A percentile compares a stretch with the other conserved stretches of the same genome.
Conservation (phyloP, 495 filamentous ascomycete species). For the Lophium mytilinum region DNA sequence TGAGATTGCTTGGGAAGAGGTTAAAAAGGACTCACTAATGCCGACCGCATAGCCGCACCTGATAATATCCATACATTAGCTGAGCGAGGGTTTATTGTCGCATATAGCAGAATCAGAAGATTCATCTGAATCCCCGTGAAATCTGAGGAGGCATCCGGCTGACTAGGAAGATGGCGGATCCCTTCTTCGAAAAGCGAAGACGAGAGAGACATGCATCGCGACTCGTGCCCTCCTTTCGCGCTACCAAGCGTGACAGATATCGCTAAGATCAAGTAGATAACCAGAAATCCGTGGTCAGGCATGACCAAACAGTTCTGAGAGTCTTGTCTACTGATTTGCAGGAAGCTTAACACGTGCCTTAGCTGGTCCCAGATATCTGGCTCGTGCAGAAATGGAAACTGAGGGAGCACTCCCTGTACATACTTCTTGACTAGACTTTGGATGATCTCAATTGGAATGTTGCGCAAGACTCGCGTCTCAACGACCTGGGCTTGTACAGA, state of each 20-base stretch:
- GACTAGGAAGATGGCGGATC: constrained; percentile 3
- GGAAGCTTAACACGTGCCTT: not conserved
- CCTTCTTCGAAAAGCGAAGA: constrained; percentile 9
- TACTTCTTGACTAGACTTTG: not conserved
- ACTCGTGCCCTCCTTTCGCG: constrained; percentile 7
- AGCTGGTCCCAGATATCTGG: not conserved
- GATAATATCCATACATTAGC: constrained; percentile 12
- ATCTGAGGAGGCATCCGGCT: constrained; percentile 1
- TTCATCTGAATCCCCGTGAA: constrained; percentile 3
- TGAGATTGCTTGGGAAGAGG: too few species aligned
- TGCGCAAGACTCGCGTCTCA: not conserved
- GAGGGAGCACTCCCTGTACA: constrained; percentile 3
- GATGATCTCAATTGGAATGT: constrained; percentile 4
- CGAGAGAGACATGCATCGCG: constrained; percentile 6
- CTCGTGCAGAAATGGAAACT: constrained; percentile 8
- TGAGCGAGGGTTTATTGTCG: constrained; percentile 7
- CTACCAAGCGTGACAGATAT: constrained; percentile 5
- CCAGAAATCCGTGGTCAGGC: constrained; percentile 3
- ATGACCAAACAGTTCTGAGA: not conserved
- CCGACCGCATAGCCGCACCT: constrained; percentile 8
- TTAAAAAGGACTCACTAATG: too few species aligned
- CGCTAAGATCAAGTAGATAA: constrained; percentile 5
- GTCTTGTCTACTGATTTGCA: too few species aligned
- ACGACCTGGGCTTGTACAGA: not conserved
- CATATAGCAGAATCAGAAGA: constrained; percentile 5